Evolutionary conservation across 352 stramenopile genomes (phyloP).

Genomic region (Globisporangium canariense): DNA sequence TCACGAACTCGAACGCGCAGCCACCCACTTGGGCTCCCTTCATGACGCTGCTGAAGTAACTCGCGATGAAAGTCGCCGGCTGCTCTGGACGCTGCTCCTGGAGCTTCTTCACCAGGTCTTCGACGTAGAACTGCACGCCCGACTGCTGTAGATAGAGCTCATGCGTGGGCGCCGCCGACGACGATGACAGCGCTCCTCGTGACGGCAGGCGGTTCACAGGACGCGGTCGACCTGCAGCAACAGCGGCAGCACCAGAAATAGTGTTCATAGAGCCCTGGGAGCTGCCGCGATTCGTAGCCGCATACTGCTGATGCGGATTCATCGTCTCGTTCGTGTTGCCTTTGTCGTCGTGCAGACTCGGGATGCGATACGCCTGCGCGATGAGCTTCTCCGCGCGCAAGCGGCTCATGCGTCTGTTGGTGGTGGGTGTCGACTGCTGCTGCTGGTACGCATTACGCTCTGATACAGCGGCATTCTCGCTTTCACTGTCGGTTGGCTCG

Average conservation of each 20-base stretch:
- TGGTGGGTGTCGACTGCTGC: background rate
- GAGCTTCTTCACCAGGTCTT: conserved; percentile 51
- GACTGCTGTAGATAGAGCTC: conserved; percentile 55
- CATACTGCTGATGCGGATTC: background rate
- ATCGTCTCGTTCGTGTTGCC: background rate
- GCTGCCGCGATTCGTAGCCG: background rate
- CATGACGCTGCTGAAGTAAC: conserved; percentile 36
- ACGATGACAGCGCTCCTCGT: conserved; percentile 14
- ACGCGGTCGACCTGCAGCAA: conserved; percentile 8
- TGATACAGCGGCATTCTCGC: background rate
- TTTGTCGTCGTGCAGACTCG: background rate
- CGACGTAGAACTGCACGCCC: conserved; percentile 49
- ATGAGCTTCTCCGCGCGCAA: conserved; percentile 46
- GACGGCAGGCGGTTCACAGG: conserved; percentile 20
- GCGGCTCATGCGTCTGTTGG: conserved; percentile 27
- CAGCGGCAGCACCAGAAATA: background rate
- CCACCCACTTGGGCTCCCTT: conserved; percentile 37
- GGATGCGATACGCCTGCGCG: conserved; percentile 32
- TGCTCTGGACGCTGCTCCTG: conserved; percentile 46
- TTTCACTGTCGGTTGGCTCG: background rate
- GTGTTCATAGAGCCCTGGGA: background rate
- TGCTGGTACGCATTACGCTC: background rate
- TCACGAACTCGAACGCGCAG: conserved; percentile 47
- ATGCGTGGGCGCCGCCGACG: conserved; percentile 11
- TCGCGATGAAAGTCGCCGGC: conserved; percentile 33